Conservation (phyloP, 75 land plant species). For the Picea sitchensis region DNA sequence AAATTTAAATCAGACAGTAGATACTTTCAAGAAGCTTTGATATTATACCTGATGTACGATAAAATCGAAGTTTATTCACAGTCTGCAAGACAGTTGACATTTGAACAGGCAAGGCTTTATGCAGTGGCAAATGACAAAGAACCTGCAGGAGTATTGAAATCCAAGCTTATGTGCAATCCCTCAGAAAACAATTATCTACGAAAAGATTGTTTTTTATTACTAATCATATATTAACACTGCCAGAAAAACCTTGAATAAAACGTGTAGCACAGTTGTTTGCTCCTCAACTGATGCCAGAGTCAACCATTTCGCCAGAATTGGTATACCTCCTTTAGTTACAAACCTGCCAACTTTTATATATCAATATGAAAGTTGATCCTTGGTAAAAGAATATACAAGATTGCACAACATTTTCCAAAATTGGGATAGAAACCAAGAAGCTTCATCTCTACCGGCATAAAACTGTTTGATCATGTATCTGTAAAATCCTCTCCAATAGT, state of each 20-base stretch:
- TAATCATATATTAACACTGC: constrained; percentile 4
- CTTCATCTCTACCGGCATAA: constrained; percentile 51
- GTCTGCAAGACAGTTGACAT: constrained; percentile 82
- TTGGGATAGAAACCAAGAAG: constrained; percentile 4
- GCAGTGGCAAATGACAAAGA: constrained; percentile 76
- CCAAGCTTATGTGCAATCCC: constrained; percentile 5
- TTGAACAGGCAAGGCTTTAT: constrained; percentile 72
- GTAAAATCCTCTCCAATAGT: constrained; percentile 72
- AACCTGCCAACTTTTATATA: constrained; percentile 48
- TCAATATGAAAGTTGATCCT: background rate
- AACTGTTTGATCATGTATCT: constrained; percentile 51
- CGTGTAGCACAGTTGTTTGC: constrained; percentile 70
- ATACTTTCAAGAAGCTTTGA: background rate
- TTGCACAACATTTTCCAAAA: background rate
- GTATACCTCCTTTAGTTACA: constrained; percentile 74
- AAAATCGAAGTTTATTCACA: constrained; percentile 82
- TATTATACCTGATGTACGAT: constrained; percentile 63
- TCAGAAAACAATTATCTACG: background rate
- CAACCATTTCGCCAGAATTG: constrained; percentile 75
- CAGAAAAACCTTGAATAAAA: constrained; percentile 57
- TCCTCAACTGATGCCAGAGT: constrained; percentile 77
- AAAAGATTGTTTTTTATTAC: background rate
- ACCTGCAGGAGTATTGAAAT: constrained; percentile 47
- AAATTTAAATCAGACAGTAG: too few species aligned
- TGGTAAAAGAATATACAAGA: background rate